Evolutionary conservation across 2,329 filamentous ascomycete species (phyloP), one percentile per base, ranked within the genome.

Genomic region (Talaromyces sp.): DNA sequence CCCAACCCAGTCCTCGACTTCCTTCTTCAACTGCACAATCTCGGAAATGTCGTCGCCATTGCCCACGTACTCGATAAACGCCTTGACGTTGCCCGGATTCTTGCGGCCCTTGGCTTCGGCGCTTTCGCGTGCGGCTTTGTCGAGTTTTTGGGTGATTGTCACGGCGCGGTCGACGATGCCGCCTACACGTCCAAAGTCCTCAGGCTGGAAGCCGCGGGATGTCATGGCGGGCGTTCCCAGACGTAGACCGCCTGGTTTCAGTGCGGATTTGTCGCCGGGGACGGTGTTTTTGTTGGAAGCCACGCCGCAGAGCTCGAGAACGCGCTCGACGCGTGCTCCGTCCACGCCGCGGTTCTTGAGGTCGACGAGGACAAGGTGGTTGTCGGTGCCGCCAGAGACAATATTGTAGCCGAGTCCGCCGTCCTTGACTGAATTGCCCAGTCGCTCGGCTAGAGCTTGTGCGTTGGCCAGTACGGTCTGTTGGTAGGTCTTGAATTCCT

Each of bases 261-360:
- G 85, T 1, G 95, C 95, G 0, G 92, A 96, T 73, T 89, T 91
- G 79, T 99, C 95, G 51, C 93, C 95, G 1, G 95, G 95, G 0
- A 97, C 93, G 8, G 95, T 97, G 81, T 99, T 99, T 85, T 99
- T 99, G 84, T 99, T 99, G 74, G 91, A 90, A n/a, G 95, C 95
- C 58, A 98, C 93, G 69, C 93, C 93, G 67, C 96, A 92, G 54
- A 96, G 86, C 75, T 97, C 93, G 27, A 97, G 84, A 17, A 96
- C 88, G 54, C 92, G 88, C 81, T 97, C 93, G 15, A 96, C 92
- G 58, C 93, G 88, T 27, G 95, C 95, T 72, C 95, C 95, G 72
- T 99, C 95, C 19, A 99, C 87, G 65, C 81, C 84, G 75, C 91
- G 86, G 73, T 92, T 87, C 76, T 96, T 93, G 67, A 99, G 88